phyloP scores from a whole-genome alignment of 2,329 filamentous ascomycete genomes.

The Pestalotiopsis sp. region DNA sequence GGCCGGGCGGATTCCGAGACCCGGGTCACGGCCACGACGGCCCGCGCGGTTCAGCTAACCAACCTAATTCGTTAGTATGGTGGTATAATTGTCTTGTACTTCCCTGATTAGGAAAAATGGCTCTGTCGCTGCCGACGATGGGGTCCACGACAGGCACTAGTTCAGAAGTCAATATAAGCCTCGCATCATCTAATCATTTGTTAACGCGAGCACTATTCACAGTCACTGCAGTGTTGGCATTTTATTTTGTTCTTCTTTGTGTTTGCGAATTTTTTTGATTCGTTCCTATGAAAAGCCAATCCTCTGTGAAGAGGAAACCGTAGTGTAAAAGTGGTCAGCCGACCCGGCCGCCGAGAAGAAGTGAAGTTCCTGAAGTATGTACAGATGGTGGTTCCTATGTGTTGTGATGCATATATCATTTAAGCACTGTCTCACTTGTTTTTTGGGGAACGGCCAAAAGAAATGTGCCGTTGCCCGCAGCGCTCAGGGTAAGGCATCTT shows the following conservation, averaged over 20 bases:
- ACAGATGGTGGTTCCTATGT: neutral
- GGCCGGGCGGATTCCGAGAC: neutral
- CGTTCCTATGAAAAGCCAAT: neutral
- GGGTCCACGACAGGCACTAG: neutral
- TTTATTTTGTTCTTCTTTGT: neutral
- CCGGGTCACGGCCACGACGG: neutral
- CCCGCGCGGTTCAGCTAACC: neutral
- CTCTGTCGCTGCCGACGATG: neutral
- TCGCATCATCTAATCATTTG: neutral
- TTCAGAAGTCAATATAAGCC: neutral
- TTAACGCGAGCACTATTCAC: neutral
- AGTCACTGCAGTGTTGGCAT: neutral
- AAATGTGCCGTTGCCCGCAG: neutral
- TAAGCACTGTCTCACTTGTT: constrained; percentile 2
- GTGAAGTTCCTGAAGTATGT: neutral
- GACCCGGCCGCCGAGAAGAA: neutral
- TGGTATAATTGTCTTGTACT: neutral
- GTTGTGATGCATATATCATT: neutral
- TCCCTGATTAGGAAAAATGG: neutral
- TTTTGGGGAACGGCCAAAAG: neutral
- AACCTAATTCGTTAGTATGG: neutral
- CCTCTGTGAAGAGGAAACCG: neutral
- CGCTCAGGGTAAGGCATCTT: neutral
- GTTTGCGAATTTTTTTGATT: neutral
- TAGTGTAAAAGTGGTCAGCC: neutral